Percentiles rank a stretch among this genome's conserved stretches.
Conservation (phyloP, 805 yeast species). For the Phaffomyces opuntiae region DNA sequence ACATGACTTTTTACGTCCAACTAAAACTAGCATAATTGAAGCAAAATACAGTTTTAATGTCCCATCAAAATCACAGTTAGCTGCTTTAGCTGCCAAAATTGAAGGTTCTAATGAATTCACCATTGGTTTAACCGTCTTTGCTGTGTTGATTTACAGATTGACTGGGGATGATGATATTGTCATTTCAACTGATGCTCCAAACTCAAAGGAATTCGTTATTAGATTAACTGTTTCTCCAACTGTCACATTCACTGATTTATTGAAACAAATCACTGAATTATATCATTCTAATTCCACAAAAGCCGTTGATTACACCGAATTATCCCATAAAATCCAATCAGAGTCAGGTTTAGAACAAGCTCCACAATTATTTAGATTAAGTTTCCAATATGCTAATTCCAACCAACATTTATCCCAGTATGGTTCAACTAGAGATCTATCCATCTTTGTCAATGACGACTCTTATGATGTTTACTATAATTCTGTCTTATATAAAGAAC, state of each 20-base stretch:
- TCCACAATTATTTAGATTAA: slow-evolving; percentile 55
- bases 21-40: slow-evolving; percentile 60
- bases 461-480: slow-evolving; percentile 56
- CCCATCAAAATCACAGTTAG: slow-evolving; percentile 23
- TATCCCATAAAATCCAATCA: slow-evolving; percentile 45
- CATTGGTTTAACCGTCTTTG: slow-evolving; percentile 57
- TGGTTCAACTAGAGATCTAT: slow-evolving; percentile 60
- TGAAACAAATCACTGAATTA: slow-evolving; percentile 36
- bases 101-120: slow-evolving; percentile 33
- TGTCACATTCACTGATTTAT: slow-evolving; percentile 47
- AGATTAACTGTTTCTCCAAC: slow-evolving; percentile 55
- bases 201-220: slow-evolving; percentile 46
- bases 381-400: slow-evolving; percentile 41
- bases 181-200: slow-evolving; percentile 57
- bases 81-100: slow-evolving; percentile 14
- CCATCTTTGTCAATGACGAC: slow-evolving; percentile 38
- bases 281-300: slow-evolving; percentile 25
- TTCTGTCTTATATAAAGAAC: slow-evolving; percentile 61
- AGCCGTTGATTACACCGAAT: slow-evolving; percentile 45
- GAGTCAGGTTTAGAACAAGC: slow-evolving; percentile 44
- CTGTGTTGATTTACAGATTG: slow-evolving; percentile 65
- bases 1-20: slow-evolving; percentile 76
- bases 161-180: slow-evolving; percentile 94
- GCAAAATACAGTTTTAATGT: slow-evolving; percentile 38
- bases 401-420: slow-evolving; percentile 23